phyloP scores from a whole-genome alignment of 169 alveolate species.

The Eimeria mitis region DNA sequence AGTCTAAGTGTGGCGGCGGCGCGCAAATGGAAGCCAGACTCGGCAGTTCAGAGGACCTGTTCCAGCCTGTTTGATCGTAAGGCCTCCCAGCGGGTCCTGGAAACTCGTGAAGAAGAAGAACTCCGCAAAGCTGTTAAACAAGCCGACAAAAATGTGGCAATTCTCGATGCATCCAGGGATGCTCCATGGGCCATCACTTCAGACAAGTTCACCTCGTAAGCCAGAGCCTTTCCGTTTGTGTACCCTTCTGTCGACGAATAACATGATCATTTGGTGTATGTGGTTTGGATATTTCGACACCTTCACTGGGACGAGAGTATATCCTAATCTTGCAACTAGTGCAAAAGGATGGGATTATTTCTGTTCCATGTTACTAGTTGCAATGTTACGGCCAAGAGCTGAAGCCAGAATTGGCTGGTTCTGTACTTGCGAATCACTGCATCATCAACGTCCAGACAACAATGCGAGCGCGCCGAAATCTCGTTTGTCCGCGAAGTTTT shows the following conservation, averaged over 20 bases:
- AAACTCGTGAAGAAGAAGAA: constrained; percentile 36
- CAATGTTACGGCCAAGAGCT: neutral
- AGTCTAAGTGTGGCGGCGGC: constrained; percentile 49
- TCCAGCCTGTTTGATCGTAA: constrained; percentile 70
- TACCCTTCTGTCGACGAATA: neutral
- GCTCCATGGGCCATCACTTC: constrained; percentile 61
- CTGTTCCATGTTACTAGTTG: neutral
- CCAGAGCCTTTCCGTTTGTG: neutral
- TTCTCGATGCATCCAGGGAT: constrained; percentile 53
- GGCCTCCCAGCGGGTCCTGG: constrained; percentile 62
- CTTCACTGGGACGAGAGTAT: neutral
- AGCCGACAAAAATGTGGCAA: constrained; percentile 56
- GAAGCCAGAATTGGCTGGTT: neutral
- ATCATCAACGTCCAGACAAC: neutral
- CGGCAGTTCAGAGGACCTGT: constrained; percentile 47
- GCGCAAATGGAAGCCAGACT: constrained; percentile 30
- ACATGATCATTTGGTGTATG: neutral
- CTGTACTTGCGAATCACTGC: neutral
- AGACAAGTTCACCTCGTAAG: constrained; percentile 47
- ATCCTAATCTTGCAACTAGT: neutral
- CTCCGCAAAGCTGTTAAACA: constrained; percentile 30
- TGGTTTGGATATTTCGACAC: neutral
- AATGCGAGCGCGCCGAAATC: neutral
- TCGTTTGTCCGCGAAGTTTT: neutral
- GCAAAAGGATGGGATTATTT: neutral